Evolutionary conservation across 495 filamentous ascomycete species (phyloP), one percentile per base, ranked within the genome.

Genomic region (Cladorrhinum samala): DNA sequence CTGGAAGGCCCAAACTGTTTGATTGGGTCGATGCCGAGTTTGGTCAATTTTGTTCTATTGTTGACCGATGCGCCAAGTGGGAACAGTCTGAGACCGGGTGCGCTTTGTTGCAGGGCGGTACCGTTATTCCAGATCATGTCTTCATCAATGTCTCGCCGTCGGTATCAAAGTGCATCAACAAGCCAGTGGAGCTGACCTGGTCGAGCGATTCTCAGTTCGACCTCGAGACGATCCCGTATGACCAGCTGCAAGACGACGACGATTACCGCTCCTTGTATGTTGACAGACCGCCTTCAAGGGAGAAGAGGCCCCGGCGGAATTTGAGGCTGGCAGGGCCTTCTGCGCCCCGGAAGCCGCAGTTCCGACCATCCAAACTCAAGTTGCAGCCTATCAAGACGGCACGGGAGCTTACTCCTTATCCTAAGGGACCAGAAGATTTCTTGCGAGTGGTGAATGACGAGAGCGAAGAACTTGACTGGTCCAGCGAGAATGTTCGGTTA

Each of bases 401-500:
- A 16, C 70, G 73, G 21, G 62, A 69, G 25, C 65, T 72, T 16
- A 65, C 66, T 20, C 42, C 65, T 1, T 73, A 69, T 53, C 72
- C 71, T 0, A 63, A 53, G 18, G 52, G 66, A 2, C 51, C 64
- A 3, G 60, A 64, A 1, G 73, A 74, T 14, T 72, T 72, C 45
- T 51, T 74, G 47, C 68, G 61, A 21, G 55, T 42, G 24, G 62
- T 58, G 2, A 44, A 49, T 1, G 58, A 60, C 5, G 61, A 64
- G n/a, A 55, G 56, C 2, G 60, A 65, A 4, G 67, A 66, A 3
- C 50, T 69, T 16, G 69, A 72, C 14, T 68, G 69, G 49, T 70
- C 55, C 27, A 66, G 67, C 33, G 74, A 75, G 48, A 69, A 72
- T 25, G 62, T 68, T 6, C 71, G 88, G 24, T 72, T 88, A 56